Base-by-base conservation (phyloP, 106 monocot genomes). In the Allium sativum region DNA sequence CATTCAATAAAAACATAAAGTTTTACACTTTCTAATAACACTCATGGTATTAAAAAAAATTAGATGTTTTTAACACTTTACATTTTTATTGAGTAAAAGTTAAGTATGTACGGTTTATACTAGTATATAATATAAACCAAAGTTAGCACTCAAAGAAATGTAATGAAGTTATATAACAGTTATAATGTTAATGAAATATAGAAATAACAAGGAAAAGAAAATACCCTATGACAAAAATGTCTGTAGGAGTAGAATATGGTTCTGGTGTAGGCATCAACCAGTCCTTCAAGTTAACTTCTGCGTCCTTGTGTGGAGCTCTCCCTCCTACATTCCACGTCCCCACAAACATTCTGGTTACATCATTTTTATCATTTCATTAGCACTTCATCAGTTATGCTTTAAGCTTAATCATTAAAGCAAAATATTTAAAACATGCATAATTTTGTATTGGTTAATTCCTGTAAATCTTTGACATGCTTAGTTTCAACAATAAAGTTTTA, bases 261-360 rank as follows among this genome's bases (percentile, higher is more conserved):
- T 50, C 6, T 10, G 57, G 60, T 3, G 44, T 57, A 74, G 46
- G 56, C 59, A 69, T 16, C 17, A 93, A 73, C 93, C 88, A 86
- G 21, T 80, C 80, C 10, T 68, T 50, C 48, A 50, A 50, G 6
- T 50, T 50, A 15, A 50, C 56, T 16, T 62, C 82, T 31, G 31
- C 31, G 2, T 31, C 31, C 16, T 60, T 66, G 42, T 84, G 77
- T 40, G 93, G 93, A 19, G 84, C 66, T 58, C 79, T 67, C 51
- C 93, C 93, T 42, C 88, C 93, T 31, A 93, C 88, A 68, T 93
- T 93, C 93, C 93, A 93, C 9, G 93, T 93, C 53, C 93, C 93
- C 74, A 88, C 93, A 68, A 93, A 93, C 76, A 85, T 60, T 75
- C 93, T 93, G 53, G 17, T 20, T 22, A 7, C 53, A 31, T 58